phyloP scores from a whole-genome alignment of 2,329 filamentous ascomycete genomes.

The Anisogramma anomala region DNA sequence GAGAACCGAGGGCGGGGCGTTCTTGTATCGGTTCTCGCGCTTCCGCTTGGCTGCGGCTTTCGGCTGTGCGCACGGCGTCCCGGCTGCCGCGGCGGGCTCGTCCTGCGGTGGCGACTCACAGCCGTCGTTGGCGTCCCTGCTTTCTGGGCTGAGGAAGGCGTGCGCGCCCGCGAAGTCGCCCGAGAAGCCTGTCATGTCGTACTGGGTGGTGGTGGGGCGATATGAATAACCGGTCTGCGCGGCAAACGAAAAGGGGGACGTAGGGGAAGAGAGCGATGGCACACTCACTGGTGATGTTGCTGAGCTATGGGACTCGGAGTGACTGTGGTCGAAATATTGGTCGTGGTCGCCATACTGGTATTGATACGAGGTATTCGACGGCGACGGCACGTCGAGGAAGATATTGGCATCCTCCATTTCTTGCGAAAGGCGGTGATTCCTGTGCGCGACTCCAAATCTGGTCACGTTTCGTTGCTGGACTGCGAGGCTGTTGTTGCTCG shows the following conservation, averaged over 20 bases:
- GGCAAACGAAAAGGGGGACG: too few species aligned
- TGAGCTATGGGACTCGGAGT: conserved; percentile 28
- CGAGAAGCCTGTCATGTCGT: conserved; percentile 23
- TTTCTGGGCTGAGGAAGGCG: conserved; percentile 18
- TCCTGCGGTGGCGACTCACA: conserved; percentile 10
- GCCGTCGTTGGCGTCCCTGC: conserved; percentile 9
- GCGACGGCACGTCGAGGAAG: conserved; percentile 23
- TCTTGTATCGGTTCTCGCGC: conserved; percentile 41
- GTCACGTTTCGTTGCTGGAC: background rate
- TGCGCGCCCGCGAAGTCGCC: conserved; percentile 11
- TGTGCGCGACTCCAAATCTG: too few species aligned
- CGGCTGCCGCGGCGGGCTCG: conserved; percentile 15
- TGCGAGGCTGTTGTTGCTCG: too few species aligned
- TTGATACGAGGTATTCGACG: conserved; percentile 22
- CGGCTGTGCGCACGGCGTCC: conserved; percentile 19
- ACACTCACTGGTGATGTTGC: conserved; percentile 26
- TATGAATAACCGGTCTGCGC: conserved; percentile 13
- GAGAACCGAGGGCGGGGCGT: conserved; percentile 37
- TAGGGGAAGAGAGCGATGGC: background rate
- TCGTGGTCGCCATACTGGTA: conserved; percentile 28
- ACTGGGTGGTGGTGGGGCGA: conserved; percentile 17
- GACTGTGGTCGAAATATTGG: conserved; percentile 24
- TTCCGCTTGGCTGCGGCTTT: conserved; percentile 35
- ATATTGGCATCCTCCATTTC: conserved; percentile 24
- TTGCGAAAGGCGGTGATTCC: background rate